A percentile compares a stretch with the other conserved stretches of the same genome.
These are phyloP conservation scores for Coprinopsis cinerea DNA, from an alignment of 768 basidiomycete genomes.

Conservation along the genomic window DNA sequence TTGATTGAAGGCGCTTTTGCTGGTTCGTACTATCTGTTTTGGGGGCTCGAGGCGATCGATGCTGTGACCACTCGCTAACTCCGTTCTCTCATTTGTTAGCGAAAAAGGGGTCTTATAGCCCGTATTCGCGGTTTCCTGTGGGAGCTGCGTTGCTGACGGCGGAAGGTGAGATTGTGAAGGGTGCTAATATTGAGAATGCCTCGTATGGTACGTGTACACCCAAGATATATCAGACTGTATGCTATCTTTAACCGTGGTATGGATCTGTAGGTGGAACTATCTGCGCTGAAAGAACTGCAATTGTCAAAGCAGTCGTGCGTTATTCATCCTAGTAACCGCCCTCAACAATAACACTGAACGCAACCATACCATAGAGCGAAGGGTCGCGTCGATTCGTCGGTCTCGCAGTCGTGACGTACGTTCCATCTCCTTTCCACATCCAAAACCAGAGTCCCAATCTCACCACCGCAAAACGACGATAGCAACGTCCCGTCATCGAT, in stretches of 20 bases:
- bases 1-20: slow-evolving; percentile 56
- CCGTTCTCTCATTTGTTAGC: slow-evolving; percentile 31
- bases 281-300: slow-evolving; percentile 91
- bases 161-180: slow-evolving; percentile 70
- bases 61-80: neutral
- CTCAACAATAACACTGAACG: neutral
- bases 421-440: slow-evolving; percentile 9
- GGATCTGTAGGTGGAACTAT: slow-evolving; percentile 67
- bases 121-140: slow-evolving; percentile 90
- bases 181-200: slow-evolving; percentile 93
- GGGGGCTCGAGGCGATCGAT: too few species aligned
- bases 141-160: slow-evolving; percentile 78
- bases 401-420: slow-evolving; percentile 77
- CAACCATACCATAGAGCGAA: slow-evolving; percentile 56
- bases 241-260: neutral
- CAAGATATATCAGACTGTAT: neutral
- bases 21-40: slow-evolving; percentile 34
- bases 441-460: neutral
- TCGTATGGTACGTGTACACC: slow-evolving; percentile 59
- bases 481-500: slow-evolving; percentile 66
- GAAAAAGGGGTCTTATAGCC: slow-evolving; percentile 67
- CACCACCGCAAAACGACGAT: neutral
- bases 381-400: slow-evolving; percentile 65
- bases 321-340: neutral
- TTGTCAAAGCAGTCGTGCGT: slow-evolving; percentile 90